Base-by-base conservation (phyloP, 805 yeast species). In the Starmerella vaccinii region DNA sequence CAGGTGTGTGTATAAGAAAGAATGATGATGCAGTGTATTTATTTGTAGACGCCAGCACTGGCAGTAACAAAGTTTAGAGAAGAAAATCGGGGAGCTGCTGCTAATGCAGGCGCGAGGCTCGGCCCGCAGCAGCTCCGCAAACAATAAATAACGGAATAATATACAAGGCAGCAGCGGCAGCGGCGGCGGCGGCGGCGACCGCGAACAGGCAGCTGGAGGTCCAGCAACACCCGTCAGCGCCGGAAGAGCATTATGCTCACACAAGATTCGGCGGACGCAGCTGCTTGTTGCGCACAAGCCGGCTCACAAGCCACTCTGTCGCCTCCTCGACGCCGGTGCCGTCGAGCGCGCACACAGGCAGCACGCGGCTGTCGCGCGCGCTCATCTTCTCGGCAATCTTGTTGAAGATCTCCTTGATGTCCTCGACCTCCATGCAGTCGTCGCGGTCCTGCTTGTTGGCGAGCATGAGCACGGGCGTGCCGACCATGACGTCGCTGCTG, bases 391-490 rank as follows among this genome's bases (percentile, higher is more conserved):
- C 81, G 47, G 96, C 84, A 61, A 84, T 77, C 63, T 82, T 73
- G 71, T 92, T 79, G 73, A 90, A 76, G 57, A 90, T 69, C 75
- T 92, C 77, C 71, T 90, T 81, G 63, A 92, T 75, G 66, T 84
- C 83, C 57, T 80, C 84, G 18, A 84, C 81, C 63, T 83, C 90
- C 66, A 84, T 67, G 52, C 80, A 76, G 45, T 77, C 80, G 50
- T 77, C 78, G 32, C 80, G 65, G 63, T 92, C 97, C 69, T 89
- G 96, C 65, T 92, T 92, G 65, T 92, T 90, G 7, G 97, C 97
- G 61, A 90, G 72, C 96, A 90, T 90, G 51, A 90, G 71, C 9
- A 90, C 79, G 1, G 97, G 98, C 16, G 88, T 82, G 27, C 94
- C 88, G 50, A 81, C 85, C 13, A 76, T 70, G 18, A 72, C 71